Conservation (phyloP, 306 rosid species). For the Prunus salicina region DNA sequence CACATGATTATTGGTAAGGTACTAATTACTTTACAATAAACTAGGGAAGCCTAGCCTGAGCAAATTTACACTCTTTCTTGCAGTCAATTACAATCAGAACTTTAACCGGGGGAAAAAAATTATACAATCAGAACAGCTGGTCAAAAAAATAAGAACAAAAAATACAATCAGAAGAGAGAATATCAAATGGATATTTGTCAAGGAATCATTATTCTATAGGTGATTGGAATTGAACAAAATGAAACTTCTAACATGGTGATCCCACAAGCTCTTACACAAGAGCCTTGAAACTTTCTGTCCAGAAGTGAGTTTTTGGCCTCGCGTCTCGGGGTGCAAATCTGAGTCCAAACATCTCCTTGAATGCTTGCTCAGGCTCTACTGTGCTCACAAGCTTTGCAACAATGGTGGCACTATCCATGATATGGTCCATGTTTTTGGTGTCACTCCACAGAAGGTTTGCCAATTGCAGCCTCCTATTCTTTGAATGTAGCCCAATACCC, state of each 20-base stretch:
- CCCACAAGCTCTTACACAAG: slow-evolving; percentile 35
- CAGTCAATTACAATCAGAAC: slow-evolving; percentile 36
- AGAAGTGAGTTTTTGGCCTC: slow-evolving; percentile 43
- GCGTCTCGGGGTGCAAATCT: slow-evolving; percentile 67
- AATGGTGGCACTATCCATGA: slow-evolving; percentile 66
- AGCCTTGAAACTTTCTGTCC: slow-evolving; percentile 44
- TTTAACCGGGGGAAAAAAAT: not conserved
- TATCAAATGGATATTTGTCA: not conserved
- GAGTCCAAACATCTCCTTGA: slow-evolving; percentile 98
- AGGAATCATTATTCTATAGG: slow-evolving; percentile 25
- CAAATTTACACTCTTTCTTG: slow-evolving; percentile 37
- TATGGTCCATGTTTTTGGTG: slow-evolving; percentile 54
- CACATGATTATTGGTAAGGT: not conserved
- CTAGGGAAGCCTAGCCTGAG: slow-evolving; percentile 14
- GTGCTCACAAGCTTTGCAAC: slow-evolving; percentile 77
- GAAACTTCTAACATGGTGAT: slow-evolving; percentile 24
- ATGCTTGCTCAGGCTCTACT: slow-evolving; percentile 75
- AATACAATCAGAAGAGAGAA: slow-evolving; percentile 20
- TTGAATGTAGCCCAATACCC: slow-evolving; percentile 63
- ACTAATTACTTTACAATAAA: slow-evolving; percentile 10
- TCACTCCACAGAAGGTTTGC: slow-evolving; percentile 62
- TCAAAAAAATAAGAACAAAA: not conserved
- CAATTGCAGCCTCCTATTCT: slow-evolving; percentile 66
- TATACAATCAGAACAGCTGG: slow-evolving; percentile 15
- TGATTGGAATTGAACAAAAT: slow-evolving; percentile 12